Percentiles rank a stretch among this genome's conserved stretches.
phyloP scores from a whole-genome alignment of 2,329 filamentous ascomycete species.

The Setomelanomma holmii region DNA sequence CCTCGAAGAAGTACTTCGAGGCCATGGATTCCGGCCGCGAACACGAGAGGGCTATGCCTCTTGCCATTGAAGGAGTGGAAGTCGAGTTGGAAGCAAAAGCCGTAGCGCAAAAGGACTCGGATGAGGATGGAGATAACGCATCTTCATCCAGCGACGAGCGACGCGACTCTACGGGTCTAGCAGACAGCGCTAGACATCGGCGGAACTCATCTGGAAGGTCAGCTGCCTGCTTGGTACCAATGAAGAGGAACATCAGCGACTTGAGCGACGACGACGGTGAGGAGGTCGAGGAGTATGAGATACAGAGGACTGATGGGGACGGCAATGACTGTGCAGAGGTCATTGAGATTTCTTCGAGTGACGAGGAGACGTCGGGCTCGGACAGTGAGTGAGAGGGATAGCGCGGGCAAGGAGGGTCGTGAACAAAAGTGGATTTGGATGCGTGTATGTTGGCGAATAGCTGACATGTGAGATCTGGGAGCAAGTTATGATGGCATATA shows the following conservation, averaged over 20 bases:
- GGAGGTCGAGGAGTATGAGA: not conserved
- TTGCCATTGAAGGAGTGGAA: conserved; percentile 25
- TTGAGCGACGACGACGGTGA: not conserved
- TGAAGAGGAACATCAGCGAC: not conserved
- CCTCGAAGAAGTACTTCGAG: conserved; percentile 25
- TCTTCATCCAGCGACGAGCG: no score
- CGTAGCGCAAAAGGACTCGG: no score
- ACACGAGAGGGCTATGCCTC: conserved; percentile 18
- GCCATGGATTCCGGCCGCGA: conserved; percentile 14
- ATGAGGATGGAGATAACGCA: no score
- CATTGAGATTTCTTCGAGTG: not conserved
- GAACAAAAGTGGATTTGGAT: no score
- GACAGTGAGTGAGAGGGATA: conserved; percentile 16
- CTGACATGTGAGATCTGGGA: no score
- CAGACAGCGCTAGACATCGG: not conserved
- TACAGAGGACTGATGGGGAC: not conserved
- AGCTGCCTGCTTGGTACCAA: not conserved
- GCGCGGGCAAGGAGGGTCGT: no score
- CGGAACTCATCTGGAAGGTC: not conserved
- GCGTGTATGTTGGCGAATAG: no score
- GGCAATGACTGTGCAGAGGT: not conserved
- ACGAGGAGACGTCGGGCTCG: conserved; percentile 14
- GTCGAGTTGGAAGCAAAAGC: conserved; percentile 21
- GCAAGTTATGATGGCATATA: no score
- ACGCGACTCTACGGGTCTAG: not conserved